Base-by-base conservation (phyloP, 176 grass and related monocot species). In the Hordeum marinum region DNA sequence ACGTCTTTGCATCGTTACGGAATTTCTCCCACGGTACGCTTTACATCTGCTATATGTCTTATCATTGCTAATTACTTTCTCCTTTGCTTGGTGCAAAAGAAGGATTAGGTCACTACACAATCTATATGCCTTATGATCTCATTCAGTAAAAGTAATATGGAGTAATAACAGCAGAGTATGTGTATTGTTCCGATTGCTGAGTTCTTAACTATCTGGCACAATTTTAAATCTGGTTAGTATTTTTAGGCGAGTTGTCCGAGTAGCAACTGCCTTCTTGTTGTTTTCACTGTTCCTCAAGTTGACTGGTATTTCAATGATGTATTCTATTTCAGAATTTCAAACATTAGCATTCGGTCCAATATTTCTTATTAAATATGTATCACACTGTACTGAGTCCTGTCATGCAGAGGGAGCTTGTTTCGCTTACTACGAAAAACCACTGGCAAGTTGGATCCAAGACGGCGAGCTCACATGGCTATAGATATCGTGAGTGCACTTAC, bases 361-460 rank as follows among this genome's bases (percentile, higher is more conserved):
- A 11, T 50, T 50, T 69, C 66, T 59, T 79, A 54, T 76, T 84
- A 42, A 26, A 10, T 80, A 72, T 60, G 41, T 81, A 48, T 81
- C 18, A 68, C 61, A 71, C 25, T 66, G 48, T 32, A 63, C 24
- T 90, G 25, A 86, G 26, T 67, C 54, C 36, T 37, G 37, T 88
- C 79, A 80, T 55, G 34, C 85, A 98, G 96, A 70, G 96, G 96
- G 78, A 95, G 93, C 85, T 90, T 98, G 72, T 98, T 98, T 86
- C 76, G 78, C 80, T 90, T 98, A 87, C 91, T 98, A 86, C 93
- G 92, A 78, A 98, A 88, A 86, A 98, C 87, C 39, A 63, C 80
- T 8, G 76, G 18, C 20, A 91, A 89, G 81, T 60, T 98, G 86
- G 93, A 95, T 77, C 86, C 85, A 74, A 95, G 93, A 84, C 86